These are phyloP conservation scores for Botryobasidium botryosum DNA, from an alignment of 768 basidiomycete genomes.

Conservation along the genomic window DNA sequence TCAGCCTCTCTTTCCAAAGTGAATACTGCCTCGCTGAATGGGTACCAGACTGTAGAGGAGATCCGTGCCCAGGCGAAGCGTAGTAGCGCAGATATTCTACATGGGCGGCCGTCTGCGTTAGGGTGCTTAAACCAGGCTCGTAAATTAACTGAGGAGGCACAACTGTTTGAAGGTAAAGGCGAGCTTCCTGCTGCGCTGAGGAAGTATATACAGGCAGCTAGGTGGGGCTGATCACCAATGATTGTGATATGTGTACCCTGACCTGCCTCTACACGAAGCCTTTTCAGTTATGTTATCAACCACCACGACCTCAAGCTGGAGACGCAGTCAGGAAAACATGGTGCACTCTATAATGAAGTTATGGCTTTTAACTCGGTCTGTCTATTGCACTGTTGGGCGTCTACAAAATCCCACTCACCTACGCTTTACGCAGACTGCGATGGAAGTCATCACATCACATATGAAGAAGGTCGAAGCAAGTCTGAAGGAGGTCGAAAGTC, in stretches of 20 bases:
- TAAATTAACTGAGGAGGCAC: conserved; percentile 6
- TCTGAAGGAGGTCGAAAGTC: conserved; percentile 29
- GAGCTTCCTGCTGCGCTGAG: conserved; percentile 10
- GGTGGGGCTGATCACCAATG: conserved; percentile 1
- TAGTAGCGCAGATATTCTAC: no score
- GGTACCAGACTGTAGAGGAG: no score
- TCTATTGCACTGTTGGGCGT: conserved; percentile 11
- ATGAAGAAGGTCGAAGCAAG: conserved; percentile 30
- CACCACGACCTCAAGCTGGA: conserved; percentile 36
- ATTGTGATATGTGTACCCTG: conserved; percentile 15
- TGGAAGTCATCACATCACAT: conserved; percentile 23
- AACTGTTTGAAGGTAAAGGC: conserved; percentile 3
- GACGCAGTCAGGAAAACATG: conserved; percentile 32
- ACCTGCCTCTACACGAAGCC: not conserved
- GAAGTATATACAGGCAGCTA: conserved; percentile 4
- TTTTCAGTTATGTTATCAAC: conserved; percentile 32
- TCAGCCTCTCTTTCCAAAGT: no score
- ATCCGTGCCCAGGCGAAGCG: no score
- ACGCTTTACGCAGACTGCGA: conserved; percentile 22
- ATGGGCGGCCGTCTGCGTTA: no score
- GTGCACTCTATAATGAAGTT: conserved; percentile 44
- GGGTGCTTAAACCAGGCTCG: no score
- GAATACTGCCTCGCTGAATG: no score
- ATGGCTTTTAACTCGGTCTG: conserved; percentile 47
- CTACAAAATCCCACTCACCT: conserved; percentile 6